phyloP scores from a whole-genome alignment of 2,329 filamentous ascomycete genomes.

The Exophiala aquamarina region DNA sequence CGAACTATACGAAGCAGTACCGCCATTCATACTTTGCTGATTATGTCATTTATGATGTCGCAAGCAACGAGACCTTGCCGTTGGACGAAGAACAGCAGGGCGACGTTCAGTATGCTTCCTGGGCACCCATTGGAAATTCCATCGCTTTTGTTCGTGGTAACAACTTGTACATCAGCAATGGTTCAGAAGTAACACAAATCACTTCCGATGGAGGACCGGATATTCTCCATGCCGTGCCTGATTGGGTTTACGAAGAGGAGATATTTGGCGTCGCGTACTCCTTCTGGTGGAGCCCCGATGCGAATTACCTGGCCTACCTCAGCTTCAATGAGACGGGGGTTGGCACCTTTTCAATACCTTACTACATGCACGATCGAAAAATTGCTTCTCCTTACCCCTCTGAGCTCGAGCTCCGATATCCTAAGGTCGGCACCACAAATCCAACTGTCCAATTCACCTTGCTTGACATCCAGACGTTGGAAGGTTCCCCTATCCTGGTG shows the following conservation, averaged over 20 bases:
- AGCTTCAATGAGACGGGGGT: slow-evolving; percentile 80
- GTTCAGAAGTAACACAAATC: slow-evolving; percentile 61
- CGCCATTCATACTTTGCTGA: slow-evolving; percentile 68
- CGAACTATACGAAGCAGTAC: slow-evolving; percentile 68
- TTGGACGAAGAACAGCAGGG: slow-evolving; percentile 60
- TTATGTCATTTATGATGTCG: slow-evolving; percentile 64
- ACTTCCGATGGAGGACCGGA: slow-evolving; percentile 83
- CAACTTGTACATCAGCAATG: slow-evolving; percentile 61
- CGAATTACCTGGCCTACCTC: slow-evolving; percentile 83
- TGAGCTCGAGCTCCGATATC: slow-evolving; percentile 65
- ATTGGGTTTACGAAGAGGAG: slow-evolving; percentile 94
- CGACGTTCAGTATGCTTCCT: slow-evolving; percentile 67
- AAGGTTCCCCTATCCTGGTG: slow-evolving; percentile 50
- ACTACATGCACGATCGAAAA: slow-evolving; percentile 62
- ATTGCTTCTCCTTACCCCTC: slow-evolving; percentile 62
- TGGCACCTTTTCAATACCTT: slow-evolving; percentile 61
- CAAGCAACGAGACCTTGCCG: slow-evolving; percentile 54
- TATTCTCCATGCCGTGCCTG: slow-evolving; percentile 93
- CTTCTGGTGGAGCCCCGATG: slow-evolving; percentile 92
- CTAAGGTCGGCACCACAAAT: slow-evolving; percentile 68
- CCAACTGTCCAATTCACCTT: slow-evolving; percentile 64
- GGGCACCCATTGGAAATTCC: slow-evolving; percentile 58
- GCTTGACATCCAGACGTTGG: slow-evolving; percentile 51
- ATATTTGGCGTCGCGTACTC: slow-evolving; percentile 76
- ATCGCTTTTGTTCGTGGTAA: slow-evolving; percentile 69